Evolutionary conservation across 495 filamentous ascomycete genomes (phyloP).

Genomic region (Cercophora scortea): DNA sequence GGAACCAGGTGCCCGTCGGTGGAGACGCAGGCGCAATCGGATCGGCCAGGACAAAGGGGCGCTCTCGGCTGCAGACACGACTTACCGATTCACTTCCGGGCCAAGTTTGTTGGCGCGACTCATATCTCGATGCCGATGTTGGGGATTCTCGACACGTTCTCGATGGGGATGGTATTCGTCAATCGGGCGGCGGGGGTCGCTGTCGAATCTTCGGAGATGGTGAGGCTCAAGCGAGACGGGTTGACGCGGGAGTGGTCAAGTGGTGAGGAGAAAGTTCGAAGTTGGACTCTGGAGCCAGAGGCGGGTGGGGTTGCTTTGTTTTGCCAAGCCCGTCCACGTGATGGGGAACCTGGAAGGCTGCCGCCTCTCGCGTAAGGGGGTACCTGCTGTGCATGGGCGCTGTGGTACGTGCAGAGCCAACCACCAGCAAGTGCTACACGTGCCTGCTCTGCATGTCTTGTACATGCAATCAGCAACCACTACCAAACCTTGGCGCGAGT

Average conservation of each 20-base stretch:
- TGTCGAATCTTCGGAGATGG: conserved; percentile 4
- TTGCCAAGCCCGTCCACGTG: conserved; percentile 20
- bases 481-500: too few species aligned
- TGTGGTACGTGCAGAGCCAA: too few species aligned
- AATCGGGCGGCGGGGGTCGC: conserved; percentile 5
- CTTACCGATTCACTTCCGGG: conserved; percentile 91
- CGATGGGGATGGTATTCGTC: conserved; percentile 7
- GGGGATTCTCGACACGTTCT: conserved; percentile 17
- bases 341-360: not conserved
- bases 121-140: conserved; percentile 52
- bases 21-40: conserved; percentile 1
- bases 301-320: conserved; percentile 13
- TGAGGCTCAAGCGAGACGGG: conserved; percentile 23
- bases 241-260: conserved; percentile 16
- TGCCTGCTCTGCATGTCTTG: too few species aligned
- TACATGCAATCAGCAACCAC: too few species aligned
- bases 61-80: conserved; percentile 11
- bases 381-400: too few species aligned
- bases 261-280: conserved; percentile 29
- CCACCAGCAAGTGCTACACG: too few species aligned
- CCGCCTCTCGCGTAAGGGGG: too few species aligned
- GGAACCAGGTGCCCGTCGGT: not conserved
- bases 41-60: not conserved
- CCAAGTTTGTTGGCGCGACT: conserved; percentile 81
- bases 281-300: conserved; percentile 2